Evolutionary conservation across 2,329 filamentous ascomycete genomes (phyloP), one percentile per base, ranked within the genome.

Genomic region (Aspergillus chevalieri): DNA sequence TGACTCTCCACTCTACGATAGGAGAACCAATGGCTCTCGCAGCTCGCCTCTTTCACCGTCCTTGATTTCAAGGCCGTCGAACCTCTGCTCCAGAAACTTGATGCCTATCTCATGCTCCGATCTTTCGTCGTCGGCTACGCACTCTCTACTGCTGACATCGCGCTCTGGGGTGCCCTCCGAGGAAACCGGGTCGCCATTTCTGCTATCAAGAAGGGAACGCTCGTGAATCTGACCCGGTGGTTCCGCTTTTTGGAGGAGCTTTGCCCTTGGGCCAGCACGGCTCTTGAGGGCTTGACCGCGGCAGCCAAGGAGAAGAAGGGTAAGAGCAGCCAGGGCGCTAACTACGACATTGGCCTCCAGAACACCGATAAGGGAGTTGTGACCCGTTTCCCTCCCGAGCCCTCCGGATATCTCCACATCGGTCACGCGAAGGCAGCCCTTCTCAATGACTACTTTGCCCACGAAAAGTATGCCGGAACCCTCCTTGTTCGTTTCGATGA

Each of bases 391-490:
- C 84, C 92, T 14, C 92, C 92, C 3, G 92, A 96, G 83, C 92
- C 92, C 56, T 95, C 89, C 77, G 90, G 90, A 53, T 95, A 95
- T 67, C 82, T 96, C 42, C 92, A 96, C 74, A 95, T 96, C 56
- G 92, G 92, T 47, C 92, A 97, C 74, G 89, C 90, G 59, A 97
- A 97, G 74, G 90, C 90, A 26, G 90, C 90, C 5, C 79, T 95
- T 48, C 82, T 97, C 50, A 95, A 93, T 74, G 91, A 97, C 69
- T 97, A 95, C 78, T 97, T 97, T 61, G 92, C 90, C 42, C 90
- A 96, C 70, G 86, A 90, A 68, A 87, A 89, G 60, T 95, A 95
- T 77, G 85, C 92, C 52, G 93, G 93, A 63, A 94, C 86, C 62
- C 78, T 98, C 61, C 84, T 94, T 52, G 82, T 97, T 45, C 87